A percentile compares a stretch with the other conserved stretches of the same genome.
phyloP scores from a whole-genome alignment of 306 rosid species.

The Rosa rugosa region DNA sequence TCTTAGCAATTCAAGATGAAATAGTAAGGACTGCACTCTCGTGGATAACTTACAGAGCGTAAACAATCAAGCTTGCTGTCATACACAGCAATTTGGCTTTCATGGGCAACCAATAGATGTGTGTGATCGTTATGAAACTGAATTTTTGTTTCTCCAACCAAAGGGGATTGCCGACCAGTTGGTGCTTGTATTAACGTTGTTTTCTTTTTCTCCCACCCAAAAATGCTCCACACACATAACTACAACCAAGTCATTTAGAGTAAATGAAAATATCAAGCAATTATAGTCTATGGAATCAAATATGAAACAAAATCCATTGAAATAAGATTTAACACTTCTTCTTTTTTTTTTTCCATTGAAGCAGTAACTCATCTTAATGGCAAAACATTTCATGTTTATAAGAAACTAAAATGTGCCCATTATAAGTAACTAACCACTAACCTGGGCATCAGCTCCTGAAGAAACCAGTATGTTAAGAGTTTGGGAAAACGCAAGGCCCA shows the following conservation, averaged over 20 bases:
- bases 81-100: slow-evolving; percentile 40
- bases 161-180: slow-evolving; percentile 41
- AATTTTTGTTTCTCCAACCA: slow-evolving; percentile 44
- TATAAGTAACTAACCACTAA: slow-evolving; percentile 1
- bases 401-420: background rate
- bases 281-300: background rate
- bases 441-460: slow-evolving; percentile 49
- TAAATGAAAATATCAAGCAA: background rate
- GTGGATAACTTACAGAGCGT: slow-evolving; percentile 33
- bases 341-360: background rate
- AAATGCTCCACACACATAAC: slow-evolving; percentile 47
- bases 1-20: background rate
- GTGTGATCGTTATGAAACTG: slow-evolving; percentile 48
- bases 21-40: background rate
- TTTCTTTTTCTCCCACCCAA: slow-evolving; percentile 51
- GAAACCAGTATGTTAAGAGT: slow-evolving; percentile 35
- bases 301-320: background rate
- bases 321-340: background rate
- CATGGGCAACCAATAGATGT: slow-evolving; percentile 43
- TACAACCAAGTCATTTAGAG: slow-evolving; percentile 16
- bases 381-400: background rate
- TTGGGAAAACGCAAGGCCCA: slow-evolving; percentile 47
- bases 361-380: background rate
- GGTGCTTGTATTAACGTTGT: slow-evolving; percentile 43
- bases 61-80: slow-evolving; percentile 47